Conservation (phyloP, 2,329 filamentous ascomycete species). For the Calonectria crousiana region DNA sequence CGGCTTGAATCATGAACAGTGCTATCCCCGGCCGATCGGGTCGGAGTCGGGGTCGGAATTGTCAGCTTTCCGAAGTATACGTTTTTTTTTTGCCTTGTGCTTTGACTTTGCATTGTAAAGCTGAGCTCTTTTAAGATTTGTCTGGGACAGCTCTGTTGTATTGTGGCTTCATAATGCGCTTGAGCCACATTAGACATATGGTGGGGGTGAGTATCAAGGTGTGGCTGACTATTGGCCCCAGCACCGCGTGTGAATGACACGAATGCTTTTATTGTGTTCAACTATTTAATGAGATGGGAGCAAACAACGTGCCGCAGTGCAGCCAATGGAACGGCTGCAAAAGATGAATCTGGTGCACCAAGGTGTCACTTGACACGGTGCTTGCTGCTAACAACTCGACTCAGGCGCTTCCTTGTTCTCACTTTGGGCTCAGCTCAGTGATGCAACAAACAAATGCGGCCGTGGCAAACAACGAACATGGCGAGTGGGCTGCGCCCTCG, state of each 20-base stretch:
- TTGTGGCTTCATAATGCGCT: neutral
- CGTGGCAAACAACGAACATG: neutral
- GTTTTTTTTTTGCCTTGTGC: neutral
- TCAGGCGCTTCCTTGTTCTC: neutral
- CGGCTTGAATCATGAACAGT: neutral
- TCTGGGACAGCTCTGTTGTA: neutral
- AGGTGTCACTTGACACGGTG: neutral
- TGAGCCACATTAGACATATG: neutral
- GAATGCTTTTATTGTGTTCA: neutral
- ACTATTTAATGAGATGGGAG: neutral
- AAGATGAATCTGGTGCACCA: neutral
- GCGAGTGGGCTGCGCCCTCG: neutral
- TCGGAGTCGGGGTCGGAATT: neutral
- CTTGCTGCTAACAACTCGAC: neutral
- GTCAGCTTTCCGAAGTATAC: neutral
- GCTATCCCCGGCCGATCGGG: neutral
- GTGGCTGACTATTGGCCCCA: neutral
- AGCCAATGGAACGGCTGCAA: neutral
- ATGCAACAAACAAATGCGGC: constrained; percentile 2
- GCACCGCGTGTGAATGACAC: neutral
- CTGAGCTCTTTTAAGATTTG: neutral
- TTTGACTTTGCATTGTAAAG: constrained; percentile 5
- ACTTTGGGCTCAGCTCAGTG: neutral
- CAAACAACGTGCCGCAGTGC: neutral
- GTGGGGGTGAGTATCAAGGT: neutral